Conservation (phyloP, 768 basidiomycete species). For the Mycena epipterygia region DNA sequence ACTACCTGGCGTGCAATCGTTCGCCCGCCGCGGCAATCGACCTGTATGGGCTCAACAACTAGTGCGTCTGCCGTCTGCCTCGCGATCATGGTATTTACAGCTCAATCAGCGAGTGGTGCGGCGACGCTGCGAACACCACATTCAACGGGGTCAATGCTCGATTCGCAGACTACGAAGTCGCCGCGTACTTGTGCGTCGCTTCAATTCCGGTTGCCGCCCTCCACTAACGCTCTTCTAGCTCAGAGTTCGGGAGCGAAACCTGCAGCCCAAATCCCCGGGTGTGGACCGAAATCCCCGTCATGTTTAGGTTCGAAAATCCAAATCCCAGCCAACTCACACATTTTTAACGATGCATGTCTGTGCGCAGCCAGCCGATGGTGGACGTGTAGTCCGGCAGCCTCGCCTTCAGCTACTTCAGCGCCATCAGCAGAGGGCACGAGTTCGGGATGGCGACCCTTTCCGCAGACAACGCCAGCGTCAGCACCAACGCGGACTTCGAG, state of each 20-base stretch:
- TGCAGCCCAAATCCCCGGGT: slow-evolving; percentile 61
- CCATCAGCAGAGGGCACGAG: slow-evolving; percentile 74
- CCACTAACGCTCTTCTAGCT: slow-evolving; percentile 6
- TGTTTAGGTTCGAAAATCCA: slow-evolving; percentile 54
- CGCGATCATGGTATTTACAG: not conserved
- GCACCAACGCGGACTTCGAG: slow-evolving; percentile 77
- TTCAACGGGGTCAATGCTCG: slow-evolving; percentile 69
- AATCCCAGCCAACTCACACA: no score
- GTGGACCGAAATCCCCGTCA: slow-evolving; percentile 84
- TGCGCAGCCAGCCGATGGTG: slow-evolving; percentile 74
- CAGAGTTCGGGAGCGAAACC: slow-evolving; percentile 42
- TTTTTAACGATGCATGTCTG: no score
- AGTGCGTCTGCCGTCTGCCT: slow-evolving; percentile 61
- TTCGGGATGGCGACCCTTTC: slow-evolving; percentile 92
- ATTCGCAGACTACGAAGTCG: slow-evolving; percentile 77
- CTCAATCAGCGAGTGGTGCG: slow-evolving; percentile 84
- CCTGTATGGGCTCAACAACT: slow-evolving; percentile 89
- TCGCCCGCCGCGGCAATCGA: slow-evolving; percentile 73
- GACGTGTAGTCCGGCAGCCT: slow-evolving; percentile 90
- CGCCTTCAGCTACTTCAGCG: slow-evolving; percentile 93
- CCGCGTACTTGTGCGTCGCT: slow-evolving; percentile 91
- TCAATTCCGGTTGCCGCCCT: not conserved
- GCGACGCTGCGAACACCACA: slow-evolving; percentile 66
- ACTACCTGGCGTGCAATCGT: slow-evolving; percentile 84
- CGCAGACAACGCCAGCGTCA: slow-evolving; percentile 73